Base-by-base conservation (phyloP, 768 basidiomycete genomes). In the Macrocybe gigantea region DNA sequence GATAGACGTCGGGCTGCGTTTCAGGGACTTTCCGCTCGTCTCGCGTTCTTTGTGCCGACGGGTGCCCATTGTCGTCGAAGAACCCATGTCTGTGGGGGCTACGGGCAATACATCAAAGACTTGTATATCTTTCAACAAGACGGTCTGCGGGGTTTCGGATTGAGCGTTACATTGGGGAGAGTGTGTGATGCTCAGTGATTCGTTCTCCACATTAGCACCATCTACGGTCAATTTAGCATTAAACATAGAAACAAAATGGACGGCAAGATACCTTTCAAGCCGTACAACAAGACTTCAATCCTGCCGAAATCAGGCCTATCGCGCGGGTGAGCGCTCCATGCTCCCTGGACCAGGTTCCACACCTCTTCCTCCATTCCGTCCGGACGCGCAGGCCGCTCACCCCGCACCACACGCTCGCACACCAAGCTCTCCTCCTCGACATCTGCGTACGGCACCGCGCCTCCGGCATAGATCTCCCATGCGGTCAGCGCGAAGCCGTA, bases 401-500 rank as follows among this genome's bases (percentile, higher is more conserved):
- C 53, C 45, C 45, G 51, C 12, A 49, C 49, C 10, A 62, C 53
- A 38, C 60, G 53, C 37, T 40, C 41, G 31, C 48, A 43, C 15
- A 52, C 49, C 13, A 58, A 43, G 7, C 42, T 41, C 7, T 47
- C 33, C 15, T 60, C 51, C 5, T 48, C 51, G 13, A 64, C 42
- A 33, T 46, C 52, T 6, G 48, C 48, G 41, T 60, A 64, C 9
- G 62, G 62, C 10, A 59, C 47, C 15, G 50, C 43, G 5, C 49
- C 61, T 32, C 64, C 66, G 9, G 70, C 60, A 64, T 62, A 51
- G 73, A 74, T 67, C 67, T 75, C 53, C 72, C 75, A 61, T 57
- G 66, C 43, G 69, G 78, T 57, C 69, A 77, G 50, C 30, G 61
- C 57, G 50, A 66, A 64, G 47, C 66, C 57, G 44, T 64, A 62